Evolutionary conservation across 768 basidiomycete species (phyloP).

Genomic region (Leccinum olivaceopallidum): DNA sequence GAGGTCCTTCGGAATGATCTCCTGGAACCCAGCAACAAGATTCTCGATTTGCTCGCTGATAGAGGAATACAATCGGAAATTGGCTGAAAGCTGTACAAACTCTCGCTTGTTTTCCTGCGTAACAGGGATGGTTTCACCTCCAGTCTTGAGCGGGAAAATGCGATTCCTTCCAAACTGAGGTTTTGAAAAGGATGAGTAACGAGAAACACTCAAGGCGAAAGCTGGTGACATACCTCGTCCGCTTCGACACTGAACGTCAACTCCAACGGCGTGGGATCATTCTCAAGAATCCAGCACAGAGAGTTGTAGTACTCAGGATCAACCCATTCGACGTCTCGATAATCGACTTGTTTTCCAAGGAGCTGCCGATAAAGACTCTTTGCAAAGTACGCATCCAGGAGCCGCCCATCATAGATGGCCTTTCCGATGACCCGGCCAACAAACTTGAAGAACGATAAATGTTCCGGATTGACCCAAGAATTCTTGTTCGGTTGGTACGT

Average conservation of each 20-base stretch:
- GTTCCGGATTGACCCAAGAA: constrained; percentile 93
- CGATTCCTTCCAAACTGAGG: constrained; percentile 88
- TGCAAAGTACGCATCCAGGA: constrained; percentile 97
- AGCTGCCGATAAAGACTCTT: constrained; percentile 95
- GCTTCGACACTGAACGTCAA: constrained; percentile 95
- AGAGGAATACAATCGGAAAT: constrained; percentile 89
- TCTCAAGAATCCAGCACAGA: constrained; percentile 96
- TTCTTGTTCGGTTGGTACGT: constrained; percentile 97
- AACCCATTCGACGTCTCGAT: constrained; percentile 95
- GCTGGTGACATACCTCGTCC: constrained; percentile 61
- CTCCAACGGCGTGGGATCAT: constrained; percentile 84
- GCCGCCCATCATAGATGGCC: constrained; percentile 93
- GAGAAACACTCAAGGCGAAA: constrained; percentile 1
- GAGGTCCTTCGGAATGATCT: constrained; percentile 96
- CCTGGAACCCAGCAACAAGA: constrained; percentile 89
- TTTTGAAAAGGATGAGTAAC: constrained; percentile 1
- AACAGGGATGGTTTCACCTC: constrained; percentile 81
- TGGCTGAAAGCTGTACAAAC: constrained; percentile 93
- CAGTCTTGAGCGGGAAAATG: constrained; percentile 83
- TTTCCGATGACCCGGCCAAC: constrained; percentile 98
- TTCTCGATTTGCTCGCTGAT: constrained; percentile 96
- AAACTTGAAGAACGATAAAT: constrained; percentile 97
- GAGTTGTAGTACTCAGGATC: constrained; percentile 99
- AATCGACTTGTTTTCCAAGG: constrained; percentile 91
- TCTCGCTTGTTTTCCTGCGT: constrained; percentile 97